A percentile compares a stretch with the other conserved stretches of the same genome.
These are phyloP conservation scores for Flueggea neowawraea DNA, from an alignment of 441 rosid species.

Conservation along the genomic window DNA sequence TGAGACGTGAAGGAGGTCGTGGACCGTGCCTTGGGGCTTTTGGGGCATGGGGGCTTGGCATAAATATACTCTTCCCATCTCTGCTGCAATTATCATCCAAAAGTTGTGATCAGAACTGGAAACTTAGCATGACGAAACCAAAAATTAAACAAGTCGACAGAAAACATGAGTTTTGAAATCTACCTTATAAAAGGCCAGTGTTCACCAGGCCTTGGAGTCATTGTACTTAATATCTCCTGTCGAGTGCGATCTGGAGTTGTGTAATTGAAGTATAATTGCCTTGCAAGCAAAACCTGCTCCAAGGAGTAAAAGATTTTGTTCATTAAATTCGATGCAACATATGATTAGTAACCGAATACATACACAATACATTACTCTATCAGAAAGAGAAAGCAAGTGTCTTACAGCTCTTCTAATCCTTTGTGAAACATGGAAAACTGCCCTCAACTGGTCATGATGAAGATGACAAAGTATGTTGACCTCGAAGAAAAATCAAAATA, in stretches of 20 bases:
- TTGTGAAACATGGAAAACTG: conserved; percentile 87
- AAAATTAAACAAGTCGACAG: background rate
- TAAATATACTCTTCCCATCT: conserved; percentile 45
- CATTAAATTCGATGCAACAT: conserved; percentile 4
- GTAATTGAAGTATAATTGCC: conserved; percentile 81
- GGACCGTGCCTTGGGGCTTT: conserved; percentile 95
- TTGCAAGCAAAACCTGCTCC: conserved; percentile 59
- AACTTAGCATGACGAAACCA: background rate
- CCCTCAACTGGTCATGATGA: conserved; percentile 90
- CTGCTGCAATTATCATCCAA: conserved; percentile 40
- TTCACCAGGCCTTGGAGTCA: conserved; percentile 75
- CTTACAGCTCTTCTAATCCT: conserved; percentile 84
- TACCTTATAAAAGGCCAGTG: conserved; percentile 87
- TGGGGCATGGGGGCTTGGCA: conserved; percentile 73
- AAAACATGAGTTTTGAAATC: conserved; percentile 8
- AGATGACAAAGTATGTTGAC: conserved; percentile 86
- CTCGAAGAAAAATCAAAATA: conserved; percentile 20
- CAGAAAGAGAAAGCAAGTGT: conserved; percentile 5
- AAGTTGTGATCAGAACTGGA: conserved; percentile 4
- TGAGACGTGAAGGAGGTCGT: conserved; percentile 71
- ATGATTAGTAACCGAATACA: background rate
- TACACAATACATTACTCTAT: too few relatives aligned
- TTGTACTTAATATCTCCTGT: conserved; percentile 67
- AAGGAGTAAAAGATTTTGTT: conserved; percentile 1
- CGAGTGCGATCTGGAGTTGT: conserved; percentile 92